Percentiles rank a stretch among this genome's conserved stretches.
phyloP scores from a whole-genome alignment of 176 grass and related monocot species.

The Zoysia pacifica region DNA sequence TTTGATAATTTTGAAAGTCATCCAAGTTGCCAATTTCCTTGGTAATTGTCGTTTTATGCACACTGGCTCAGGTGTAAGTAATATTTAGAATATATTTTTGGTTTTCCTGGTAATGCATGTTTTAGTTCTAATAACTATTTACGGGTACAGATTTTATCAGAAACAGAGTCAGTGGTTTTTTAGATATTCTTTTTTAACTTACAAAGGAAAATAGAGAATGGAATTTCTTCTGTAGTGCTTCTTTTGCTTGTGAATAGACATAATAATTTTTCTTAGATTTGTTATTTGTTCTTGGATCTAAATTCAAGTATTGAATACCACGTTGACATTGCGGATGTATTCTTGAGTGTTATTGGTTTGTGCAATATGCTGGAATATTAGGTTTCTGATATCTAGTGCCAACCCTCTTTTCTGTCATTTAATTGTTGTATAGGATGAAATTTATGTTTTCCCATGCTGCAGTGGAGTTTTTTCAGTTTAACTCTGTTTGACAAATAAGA shows the following conservation, averaged over 20 bases:
- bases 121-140: not conserved
- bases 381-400: constrained; percentile 15
- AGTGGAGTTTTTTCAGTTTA: constrained; percentile 15
- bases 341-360: not conserved
- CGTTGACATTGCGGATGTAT: constrained; percentile 2
- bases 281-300: constrained; percentile 11
- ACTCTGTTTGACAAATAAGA: constrained; percentile 7
- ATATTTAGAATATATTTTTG: not conserved
- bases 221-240: not conserved
- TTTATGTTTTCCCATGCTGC: not conserved
- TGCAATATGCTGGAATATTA: constrained; percentile 14
- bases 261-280: constrained; percentile 2
- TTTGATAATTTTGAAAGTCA: constrained; percentile 20
- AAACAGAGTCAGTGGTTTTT: not conserved
- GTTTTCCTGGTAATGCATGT: not conserved
- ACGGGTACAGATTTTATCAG: not conserved
- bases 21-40: constrained; percentile 2
- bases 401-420: constrained; percentile 19
- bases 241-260: not conserved
- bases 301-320: constrained; percentile 26
- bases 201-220: constrained; percentile 8
- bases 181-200: not conserved
- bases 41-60: constrained; percentile 14
- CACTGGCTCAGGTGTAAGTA: not conserved
- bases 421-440: not conserved